phyloP scores from a whole-genome alignment of 495 filamentous ascomycete species.

The Penicillium silybi region DNA sequence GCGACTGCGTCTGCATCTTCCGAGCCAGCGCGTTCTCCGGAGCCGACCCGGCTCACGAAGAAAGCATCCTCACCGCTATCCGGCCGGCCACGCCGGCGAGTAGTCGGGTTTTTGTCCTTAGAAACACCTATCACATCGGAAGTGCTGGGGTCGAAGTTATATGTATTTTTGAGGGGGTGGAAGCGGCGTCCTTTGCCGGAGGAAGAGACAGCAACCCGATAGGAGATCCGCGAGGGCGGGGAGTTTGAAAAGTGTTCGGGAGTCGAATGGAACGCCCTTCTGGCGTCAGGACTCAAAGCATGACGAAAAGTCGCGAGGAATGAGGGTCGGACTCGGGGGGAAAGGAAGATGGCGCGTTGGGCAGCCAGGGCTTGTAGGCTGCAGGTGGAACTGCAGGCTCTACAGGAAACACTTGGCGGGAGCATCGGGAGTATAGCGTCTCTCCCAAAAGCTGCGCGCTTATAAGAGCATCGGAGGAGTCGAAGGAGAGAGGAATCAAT shows the following conservation, averaged over 20 bases:
- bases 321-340: neutral
- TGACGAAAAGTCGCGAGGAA: neutral
- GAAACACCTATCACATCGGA: constrained; percentile 49
- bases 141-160: constrained; percentile 67
- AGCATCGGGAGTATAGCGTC: constrained; percentile 23
- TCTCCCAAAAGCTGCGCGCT: neutral
- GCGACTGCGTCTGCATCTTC: constrained; percentile 49
- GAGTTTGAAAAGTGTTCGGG: constrained; percentile 11
- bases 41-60: constrained; percentile 75
- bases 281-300: constrained; percentile 5
- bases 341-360: constrained; percentile 15
- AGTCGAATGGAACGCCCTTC: constrained; percentile 30
- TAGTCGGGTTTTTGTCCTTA: constrained; percentile 28
- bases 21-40: constrained; percentile 21
- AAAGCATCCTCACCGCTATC: constrained; percentile 93
- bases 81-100: constrained; percentile 47
- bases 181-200: constrained; percentile 76
- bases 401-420: constrained; percentile 25
- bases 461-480: constrained; percentile 4
- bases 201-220: constrained; percentile 52
- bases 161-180: constrained; percentile 64
- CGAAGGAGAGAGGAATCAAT: neutral
- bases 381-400: constrained; percentile 42
- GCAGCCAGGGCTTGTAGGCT: constrained; percentile 30
- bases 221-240: constrained; percentile 33